Conservation (phyloP, 2,329 filamentous ascomycete species). For the Neopestalotiopsis sp. region DNA sequence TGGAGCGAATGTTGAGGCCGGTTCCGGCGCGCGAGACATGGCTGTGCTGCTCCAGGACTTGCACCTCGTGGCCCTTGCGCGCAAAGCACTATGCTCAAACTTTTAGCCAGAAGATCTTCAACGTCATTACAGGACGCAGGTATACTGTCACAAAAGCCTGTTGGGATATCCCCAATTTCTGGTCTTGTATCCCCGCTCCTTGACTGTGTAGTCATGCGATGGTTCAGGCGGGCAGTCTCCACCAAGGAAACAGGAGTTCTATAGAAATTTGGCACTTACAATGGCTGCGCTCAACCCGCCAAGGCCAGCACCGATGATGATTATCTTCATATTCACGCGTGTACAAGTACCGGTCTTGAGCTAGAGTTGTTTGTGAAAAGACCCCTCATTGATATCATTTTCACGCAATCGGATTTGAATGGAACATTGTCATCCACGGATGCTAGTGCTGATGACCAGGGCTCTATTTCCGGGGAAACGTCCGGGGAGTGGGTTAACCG, state of each 20-base stretch:
- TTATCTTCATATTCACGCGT: slow-evolving; percentile 11
- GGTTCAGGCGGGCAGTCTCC: neutral
- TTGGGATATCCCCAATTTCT: neutral
- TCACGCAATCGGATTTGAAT: neutral
- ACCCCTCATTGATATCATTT: neutral
- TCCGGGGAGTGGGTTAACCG: neutral
- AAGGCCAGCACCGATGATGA: slow-evolving; percentile 21
- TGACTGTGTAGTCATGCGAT: neutral
- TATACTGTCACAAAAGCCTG: neutral
- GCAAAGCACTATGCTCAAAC: slow-evolving; percentile 7
- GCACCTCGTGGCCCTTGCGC: slow-evolving; percentile 17
- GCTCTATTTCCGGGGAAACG: neutral
- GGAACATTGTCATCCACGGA: neutral
- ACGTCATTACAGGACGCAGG: neutral
- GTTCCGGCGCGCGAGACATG: slow-evolving; percentile 1
- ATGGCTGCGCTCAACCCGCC: slow-evolving; percentile 20
- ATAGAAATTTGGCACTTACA: neutral
- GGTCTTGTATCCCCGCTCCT: neutral
- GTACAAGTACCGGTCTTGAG: neutral
- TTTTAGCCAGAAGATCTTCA: neutral
- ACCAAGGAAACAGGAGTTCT: neutral
- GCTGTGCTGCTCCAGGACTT: slow-evolving; percentile 17
- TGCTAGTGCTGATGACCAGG: neutral
- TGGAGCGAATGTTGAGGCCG: slow-evolving; percentile 16
- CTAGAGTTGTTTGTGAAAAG: neutral